Conservation (phyloP, 108 stramenopile species). For the Epithemia pelagica region DNA sequence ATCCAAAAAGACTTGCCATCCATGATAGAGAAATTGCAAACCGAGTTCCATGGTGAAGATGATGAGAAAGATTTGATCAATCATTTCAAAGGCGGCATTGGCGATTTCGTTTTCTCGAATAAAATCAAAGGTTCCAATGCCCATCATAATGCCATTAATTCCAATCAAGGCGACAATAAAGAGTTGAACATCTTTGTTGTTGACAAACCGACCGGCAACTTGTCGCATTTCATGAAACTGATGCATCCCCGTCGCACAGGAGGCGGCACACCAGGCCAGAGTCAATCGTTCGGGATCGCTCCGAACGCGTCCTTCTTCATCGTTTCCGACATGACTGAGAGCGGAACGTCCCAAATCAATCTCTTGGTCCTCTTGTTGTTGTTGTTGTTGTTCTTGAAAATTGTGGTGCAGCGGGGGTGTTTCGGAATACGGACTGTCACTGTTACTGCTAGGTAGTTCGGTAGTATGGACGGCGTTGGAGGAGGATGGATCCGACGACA, state of each 20-base stretch:
- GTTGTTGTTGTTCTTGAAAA: background rate
- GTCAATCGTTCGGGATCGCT: background rate
- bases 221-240: conserved; percentile 20
- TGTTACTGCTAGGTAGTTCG: no score
- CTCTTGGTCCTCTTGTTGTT: no score
- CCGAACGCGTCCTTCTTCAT: no score
- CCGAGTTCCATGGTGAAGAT: conserved; percentile 64
- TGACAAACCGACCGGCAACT: conserved; percentile 40
- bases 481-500: no score
- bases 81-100: conserved; percentile 28
- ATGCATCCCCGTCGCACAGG: conserved; percentile 9
- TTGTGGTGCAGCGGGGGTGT: background rate
- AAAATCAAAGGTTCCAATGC: conserved; percentile 57
- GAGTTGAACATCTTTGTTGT: conserved; percentile 44
- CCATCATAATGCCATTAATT: conserved; percentile 75
- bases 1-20: conserved; percentile 43
- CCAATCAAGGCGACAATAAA: conserved; percentile 44
- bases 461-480: no score
- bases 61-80: conserved; percentile 47
- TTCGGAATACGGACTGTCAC: no score
- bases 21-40: conserved; percentile 51
- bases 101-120: conserved; percentile 30
- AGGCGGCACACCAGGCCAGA: background rate
- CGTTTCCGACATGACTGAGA: no score
- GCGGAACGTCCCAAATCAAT: no score